Evolutionary conservation across 768 basidiomycete genomes (phyloP), one percentile per base, ranked within the genome.

Genomic region (Termitomyces sp.): DNA sequence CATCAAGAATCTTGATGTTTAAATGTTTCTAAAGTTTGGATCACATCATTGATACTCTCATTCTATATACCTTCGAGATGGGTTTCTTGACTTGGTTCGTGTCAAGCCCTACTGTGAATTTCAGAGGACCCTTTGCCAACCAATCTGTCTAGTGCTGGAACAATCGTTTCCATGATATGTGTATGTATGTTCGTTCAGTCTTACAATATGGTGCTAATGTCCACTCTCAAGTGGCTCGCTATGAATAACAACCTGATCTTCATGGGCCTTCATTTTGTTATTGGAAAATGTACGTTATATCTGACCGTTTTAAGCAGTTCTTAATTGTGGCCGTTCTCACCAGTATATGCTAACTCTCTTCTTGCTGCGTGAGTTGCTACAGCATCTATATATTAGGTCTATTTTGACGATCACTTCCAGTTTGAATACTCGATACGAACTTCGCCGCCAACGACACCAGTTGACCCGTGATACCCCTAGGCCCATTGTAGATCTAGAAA

Each of bases 141-240:
- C 44, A 24, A 22, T 22, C 58, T 35, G 24, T n/a, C 12, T 56
- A 78, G 77, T 49, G 75, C 79, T 16, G 80, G 77, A 15, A 81
- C 81, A 3, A 73, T 80, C 4, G 69, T 79, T 20, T 79, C 81
- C 4, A 78, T 83, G 80, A 72, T 82, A 20, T 82, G 78, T 55
- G 81, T 83, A 64, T 51, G 78, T 73, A 15, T 38, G 20, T 42
- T 42, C 13, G 39, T 18, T 50, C 13, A 49, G 11, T 16, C 7
- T 22, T 24, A 15, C 12, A 48, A 12, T 7, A 55, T 62, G 46
- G 69, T 55, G 12, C 55, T 35, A 44, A 36, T 16, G 33, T 22
- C 18, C 58, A 11, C 49, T 13, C 15, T 9, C 18, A 52, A 79
- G 81, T 84, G 82, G 82, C 70, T 83, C 9, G 60, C 71, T 3